These are phyloP conservation scores for Didymella pomorum DNA, from an alignment of 2,329 filamentous ascomycete species.

Conservation along the genomic window DNA sequence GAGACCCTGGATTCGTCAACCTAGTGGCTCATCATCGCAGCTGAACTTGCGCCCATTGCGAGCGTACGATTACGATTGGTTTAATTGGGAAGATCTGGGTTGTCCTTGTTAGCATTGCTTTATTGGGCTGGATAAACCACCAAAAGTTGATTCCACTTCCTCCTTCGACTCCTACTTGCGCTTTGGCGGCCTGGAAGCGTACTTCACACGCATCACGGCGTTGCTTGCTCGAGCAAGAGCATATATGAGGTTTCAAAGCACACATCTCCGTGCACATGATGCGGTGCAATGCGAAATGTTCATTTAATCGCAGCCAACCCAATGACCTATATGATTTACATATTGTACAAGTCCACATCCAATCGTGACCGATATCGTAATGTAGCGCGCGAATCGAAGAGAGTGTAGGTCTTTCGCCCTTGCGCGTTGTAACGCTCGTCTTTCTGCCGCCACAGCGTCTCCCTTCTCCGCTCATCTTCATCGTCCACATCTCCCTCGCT, in stretches of 20 bases:
- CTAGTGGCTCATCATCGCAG: background rate
- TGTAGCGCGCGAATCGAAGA: conserved; percentile 1
- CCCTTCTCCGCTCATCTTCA: background rate
- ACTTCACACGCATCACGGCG: background rate
- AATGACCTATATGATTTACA: conserved; percentile 22
- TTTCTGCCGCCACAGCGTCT: no score
- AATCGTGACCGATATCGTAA: conserved; percentile 5
- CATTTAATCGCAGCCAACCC: conserved; percentile 11
- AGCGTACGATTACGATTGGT: background rate
- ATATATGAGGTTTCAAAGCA: background rate
- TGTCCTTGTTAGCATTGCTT: background rate
- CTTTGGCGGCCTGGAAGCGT: background rate
- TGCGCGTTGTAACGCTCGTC: no score
- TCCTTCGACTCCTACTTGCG: background rate
- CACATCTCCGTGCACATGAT: background rate
- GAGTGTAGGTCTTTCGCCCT: background rate
- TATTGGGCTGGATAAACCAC: background rate
- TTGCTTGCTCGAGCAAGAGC: background rate
- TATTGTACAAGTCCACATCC: conserved; percentile 27
- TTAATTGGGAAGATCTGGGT: background rate
- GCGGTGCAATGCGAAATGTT: conserved; percentile 3
- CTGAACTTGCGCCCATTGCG: background rate
- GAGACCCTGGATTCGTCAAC: background rate
- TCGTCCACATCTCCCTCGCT: no score
- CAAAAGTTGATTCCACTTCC: background rate